phyloP scores from a whole-genome alignment of 345 rosid genomes.

The Melaleuca quinquenervia region DNA sequence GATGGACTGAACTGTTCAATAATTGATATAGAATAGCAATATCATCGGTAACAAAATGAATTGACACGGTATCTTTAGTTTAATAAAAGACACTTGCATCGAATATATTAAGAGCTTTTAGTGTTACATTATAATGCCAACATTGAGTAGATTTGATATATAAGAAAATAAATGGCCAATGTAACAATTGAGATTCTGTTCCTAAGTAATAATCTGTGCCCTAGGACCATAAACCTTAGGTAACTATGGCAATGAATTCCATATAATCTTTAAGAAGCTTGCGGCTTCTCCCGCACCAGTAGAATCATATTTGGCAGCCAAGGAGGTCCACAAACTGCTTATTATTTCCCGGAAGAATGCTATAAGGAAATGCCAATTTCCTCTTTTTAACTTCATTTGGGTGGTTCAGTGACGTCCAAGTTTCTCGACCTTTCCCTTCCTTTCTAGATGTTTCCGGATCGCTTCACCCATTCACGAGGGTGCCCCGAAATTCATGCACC shows the following conservation, averaged over 20 bases:
- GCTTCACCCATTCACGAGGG: background rate
- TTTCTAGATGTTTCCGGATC: background rate
- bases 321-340: background rate
- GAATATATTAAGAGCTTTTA: background rate
- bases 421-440: slow-evolving; percentile 1
- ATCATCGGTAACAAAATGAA: background rate
- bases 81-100: background rate
- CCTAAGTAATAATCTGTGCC: background rate
- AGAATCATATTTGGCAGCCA: background rate
- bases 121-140: no score
- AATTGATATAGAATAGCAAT: background rate
- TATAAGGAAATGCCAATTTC: background rate
- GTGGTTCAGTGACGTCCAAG: background rate
- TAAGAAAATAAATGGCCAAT: background rate
- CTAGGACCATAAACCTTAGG: background rate
- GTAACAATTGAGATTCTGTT: background rate
- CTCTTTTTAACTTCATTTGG: background rate
- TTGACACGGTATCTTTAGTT: background rate
- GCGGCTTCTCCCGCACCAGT: no score
- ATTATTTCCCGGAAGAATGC: background rate
- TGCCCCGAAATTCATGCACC: background rate
- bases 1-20: background rate
- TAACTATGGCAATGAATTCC: no score
- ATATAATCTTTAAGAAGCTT: no score
- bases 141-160: background rate